Base-by-base conservation (phyloP, 1,284 basidiomycete species). In the Sutorius eximius region DNA sequence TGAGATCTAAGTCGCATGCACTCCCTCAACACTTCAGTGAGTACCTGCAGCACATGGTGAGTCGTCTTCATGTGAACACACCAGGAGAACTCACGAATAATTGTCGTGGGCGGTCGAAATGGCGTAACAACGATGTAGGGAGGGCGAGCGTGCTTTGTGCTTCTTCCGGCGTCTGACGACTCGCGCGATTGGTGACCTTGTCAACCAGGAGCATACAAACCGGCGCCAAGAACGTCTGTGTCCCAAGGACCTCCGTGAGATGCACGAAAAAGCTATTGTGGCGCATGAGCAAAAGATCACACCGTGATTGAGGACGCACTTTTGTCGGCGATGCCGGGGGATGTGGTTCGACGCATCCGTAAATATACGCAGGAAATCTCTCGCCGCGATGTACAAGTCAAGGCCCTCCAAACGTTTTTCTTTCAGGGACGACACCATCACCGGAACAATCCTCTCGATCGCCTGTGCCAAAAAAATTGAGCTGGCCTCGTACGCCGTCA, bases 391-490 rank as follows among this genome's bases (percentile, higher is more conserved):
- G 55, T 86, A 85, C 24, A 95, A 73, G 33, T 86, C 81, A 50
- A 90, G 71, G 13, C 78, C 75, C 22, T 73, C 71, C 7, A 74
- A 61, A 59, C 87, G 77, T 47, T 79, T 77, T 53, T 77, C 67
- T 70, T 83, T 85, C 66, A 91, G 76, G 0, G 91, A 90, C 8
- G 85, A 78, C 16, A 89, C 87, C 84, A 98, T 91, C 36, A 97
- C 91, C 0, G 97, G 96, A 1, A 98, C 89, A 54, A 98, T 95
- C 66, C 84, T 90, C 59, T 94, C 89, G 52, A 98, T 85, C 2
- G 95, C 98, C 90, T 93, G 60, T 3, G 45, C 29, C 49, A n/a
- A 41, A n/a, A 41, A 46, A 16, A 9, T 53, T 52, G 50, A 59
- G 47, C 9, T 18, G 24, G 20, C 24, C 36, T 33, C 51, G 18